Base-by-base conservation (phyloP, 306 rosid species). In the Alnus rubra region DNA sequence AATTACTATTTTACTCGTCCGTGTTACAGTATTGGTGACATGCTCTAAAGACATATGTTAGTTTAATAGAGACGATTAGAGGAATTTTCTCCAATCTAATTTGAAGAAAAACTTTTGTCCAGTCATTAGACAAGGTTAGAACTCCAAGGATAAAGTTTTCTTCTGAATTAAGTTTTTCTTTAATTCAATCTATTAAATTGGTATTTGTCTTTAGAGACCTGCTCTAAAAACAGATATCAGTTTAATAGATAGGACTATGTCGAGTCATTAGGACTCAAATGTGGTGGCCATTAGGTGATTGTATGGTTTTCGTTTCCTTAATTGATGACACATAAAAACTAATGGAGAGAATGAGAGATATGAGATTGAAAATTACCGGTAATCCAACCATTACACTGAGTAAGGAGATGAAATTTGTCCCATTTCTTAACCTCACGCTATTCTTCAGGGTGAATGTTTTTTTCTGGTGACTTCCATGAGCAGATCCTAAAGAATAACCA, bases 371-470 rank as follows among this genome's bases (percentile, higher is more conserved):
- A 83, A 18, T 4, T 93, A 95, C 98, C 90, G 91, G 93, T 80
- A 95, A 76, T 82, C 98, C 98, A 30, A 91, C 96, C 77, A 92
- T 90, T 74, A 86, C 93, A 74, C 98, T 90, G 42, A 95, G 97
- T 18, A 95, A 83, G 48, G 98, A 92, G 82, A 95, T 86, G 70
- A 86, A 60, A 83, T 91, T 95, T 67, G 49, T 56, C 49, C 98
- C 98, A 0, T 71, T 81, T 74, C 76, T 85, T 71, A 95, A 75
- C 16, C 81, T 77, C 75, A 90, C 79, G 42, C 68, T 83, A 7
- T 35, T 67, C 58, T 81, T 86, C 81, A 83, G 86, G 70, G 81
- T 51, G 81, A 88, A 87, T n/a, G 76, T 67, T 73, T 0, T 30
- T 65, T 78, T 73, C 19, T 76, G 15, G 74, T 53, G 88, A 74